Base-by-base conservation (phyloP, 225 moss, liverwort and hornwort genomes). In the Pleurozium schreberi region DNA sequence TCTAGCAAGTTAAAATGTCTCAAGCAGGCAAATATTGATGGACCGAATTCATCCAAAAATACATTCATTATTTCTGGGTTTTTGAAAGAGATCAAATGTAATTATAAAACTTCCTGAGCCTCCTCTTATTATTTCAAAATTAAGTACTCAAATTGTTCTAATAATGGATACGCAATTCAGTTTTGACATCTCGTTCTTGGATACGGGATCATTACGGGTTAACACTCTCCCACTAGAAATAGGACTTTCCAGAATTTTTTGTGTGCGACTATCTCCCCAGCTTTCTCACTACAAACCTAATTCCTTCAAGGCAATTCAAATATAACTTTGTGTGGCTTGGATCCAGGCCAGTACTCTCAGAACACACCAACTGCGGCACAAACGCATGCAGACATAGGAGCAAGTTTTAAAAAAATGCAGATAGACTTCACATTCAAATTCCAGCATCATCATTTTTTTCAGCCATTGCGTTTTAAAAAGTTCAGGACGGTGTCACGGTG, bases 21-120 rank as follows among this genome's bases (percentile, higher is more conserved):
- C n/a, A 28, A 1, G 7, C 49, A 11, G 7, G 6, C 10, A 38
- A 9, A 9, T 8, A 14, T 25, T 25, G 20, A 52, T 14, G 3
- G 14, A 53, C 38, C 23, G 1, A 3, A 3, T 23, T 23, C 9
- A 4, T 45, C 5, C n/a, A n/a, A n/a, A n/a, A 6, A 5, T 3
- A 43, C 7, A 43, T 1, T 34, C 14, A 10, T 25, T 0, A 0
- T 7, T 2, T 21, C 8, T 8, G 14, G 10, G 36, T 23, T 14
- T 2, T 6, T 38, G 4, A 5, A 19, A 2, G 53, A 1, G 20
- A 33, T 5, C 20, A 34, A 5, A 21, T 20, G 8, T 5, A 19
- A 20, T 23, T 5, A 22, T 2, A 5, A 1, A 36, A 9, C 6
- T 23, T 23, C 0, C 3, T 14, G 2, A 38, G 15, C 4, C 36